Evolutionary conservation across 768 basidiomycete genomes (phyloP), one percentile per base, ranked within the genome.

Genomic region (Baorangia bicolor): DNA sequence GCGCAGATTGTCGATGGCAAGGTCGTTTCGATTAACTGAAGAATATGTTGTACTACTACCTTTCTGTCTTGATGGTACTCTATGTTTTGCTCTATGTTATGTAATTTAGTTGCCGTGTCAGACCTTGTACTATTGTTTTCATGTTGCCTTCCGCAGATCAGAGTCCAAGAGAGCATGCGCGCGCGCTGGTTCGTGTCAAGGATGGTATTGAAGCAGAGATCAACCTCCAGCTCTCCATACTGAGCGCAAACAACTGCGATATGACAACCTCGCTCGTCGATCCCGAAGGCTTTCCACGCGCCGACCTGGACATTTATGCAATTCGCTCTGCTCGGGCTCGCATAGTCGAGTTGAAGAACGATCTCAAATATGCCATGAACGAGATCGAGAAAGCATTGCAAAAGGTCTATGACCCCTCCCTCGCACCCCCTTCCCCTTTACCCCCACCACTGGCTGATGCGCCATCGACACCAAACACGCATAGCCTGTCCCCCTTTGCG

Each of bases 271-370:
- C 91, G 0, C 82, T 98, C 34, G 82, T 97, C 44, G 94, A 97
- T 67, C 58, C 76, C 1, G 90, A 97, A 49, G 96, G 96, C 8
- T 98, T 92, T 71, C 95, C 95, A 1, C 81, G 93, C 14, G 84
- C 83, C 14, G 89, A 96, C 72, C 81, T 98, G 58, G 91, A 95
- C 61, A 78, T 96, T 18, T 91, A 84, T 66, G 85, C 87, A 12
- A 86, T 95, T 20, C 79, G 92, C 23, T 74, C 75, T 45, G 90
- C 92, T 13, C 81, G 93, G 49, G 80, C 86, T 30, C 78, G 88
- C 47, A 83, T 95, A n/a, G 85, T 90, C 49, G 83, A 90, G 67
- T 74, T 94, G 46, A 78, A 85, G 54, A 97, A 94, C 64, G 95
- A 98, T 67, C 75, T 88, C 56, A 77, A 75, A 18, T 77, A 69